These are phyloP conservation scores for Myrica gale DNA, from an alignment of 306 rosid species.

Conservation along the genomic window DNA sequence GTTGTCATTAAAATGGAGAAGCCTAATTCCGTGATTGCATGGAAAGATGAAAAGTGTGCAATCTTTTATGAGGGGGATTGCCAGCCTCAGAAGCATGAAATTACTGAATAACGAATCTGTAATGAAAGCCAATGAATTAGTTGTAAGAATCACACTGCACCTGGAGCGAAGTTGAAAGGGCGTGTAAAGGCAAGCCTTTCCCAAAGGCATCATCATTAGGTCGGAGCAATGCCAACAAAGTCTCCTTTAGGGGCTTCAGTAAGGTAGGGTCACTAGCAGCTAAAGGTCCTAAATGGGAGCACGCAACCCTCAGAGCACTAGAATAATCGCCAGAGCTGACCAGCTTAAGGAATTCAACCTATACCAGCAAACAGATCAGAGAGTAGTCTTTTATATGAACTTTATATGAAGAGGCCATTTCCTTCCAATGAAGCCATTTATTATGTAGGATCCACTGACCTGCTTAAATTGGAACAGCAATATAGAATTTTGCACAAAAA, in stretches of 20 bases:
- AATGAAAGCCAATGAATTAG: neutral
- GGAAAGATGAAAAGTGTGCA: no score
- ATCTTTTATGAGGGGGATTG: neutral
- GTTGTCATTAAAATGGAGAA: no score
- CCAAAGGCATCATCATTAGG: constrained; percentile 73
- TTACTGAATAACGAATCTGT: neutral
- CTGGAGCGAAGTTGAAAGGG: constrained; percentile 94
- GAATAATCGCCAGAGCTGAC: constrained; percentile 81
- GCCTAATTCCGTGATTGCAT: no score
- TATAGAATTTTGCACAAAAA: constrained; percentile 71
- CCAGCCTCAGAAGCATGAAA: neutral
- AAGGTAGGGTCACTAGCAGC: constrained; percentile 79
- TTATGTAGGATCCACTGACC: constrained; percentile 42
- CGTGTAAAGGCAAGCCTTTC: constrained; percentile 80
- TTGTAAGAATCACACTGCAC: constrained; percentile 37
- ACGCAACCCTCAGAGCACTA: constrained; percentile 83
- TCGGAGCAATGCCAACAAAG: constrained; percentile 78
- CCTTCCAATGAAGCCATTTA: constrained; percentile 11
- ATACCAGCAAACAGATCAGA: constrained; percentile 32
- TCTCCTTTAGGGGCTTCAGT: constrained; percentile 85
- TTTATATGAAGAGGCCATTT: neutral
- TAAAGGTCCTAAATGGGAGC: constrained; percentile 86
- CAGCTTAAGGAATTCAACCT: constrained; percentile 97
- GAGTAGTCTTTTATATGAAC: constrained; percentile 9
- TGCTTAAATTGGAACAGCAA: constrained; percentile 94